Base-by-base conservation (phyloP, 2,329 filamentous ascomycete genomes). In the Calonectria multiphialidica region DNA sequence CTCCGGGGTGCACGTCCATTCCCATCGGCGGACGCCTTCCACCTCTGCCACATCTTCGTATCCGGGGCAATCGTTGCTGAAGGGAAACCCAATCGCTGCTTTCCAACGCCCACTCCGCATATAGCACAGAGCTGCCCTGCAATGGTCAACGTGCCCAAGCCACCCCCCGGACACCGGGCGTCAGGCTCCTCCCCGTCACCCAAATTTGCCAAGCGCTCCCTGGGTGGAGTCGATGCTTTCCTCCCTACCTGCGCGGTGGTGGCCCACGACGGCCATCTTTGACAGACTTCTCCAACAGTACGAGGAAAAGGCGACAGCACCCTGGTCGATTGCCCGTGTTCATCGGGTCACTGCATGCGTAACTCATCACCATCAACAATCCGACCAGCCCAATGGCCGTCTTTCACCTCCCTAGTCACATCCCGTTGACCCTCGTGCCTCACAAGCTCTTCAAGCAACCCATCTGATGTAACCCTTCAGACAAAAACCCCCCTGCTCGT, bases 191-290 rank as follows among this genome's bases (percentile, higher is more conserved):
- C 73, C 68, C 64, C 59, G 66, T 74, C 72, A 40, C 59, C 49
- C 71, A 72, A 68, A 67, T 70, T 68, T 70, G 61, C 73, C 53
- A 74, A 70, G 59, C 37, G 66, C 61, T 70, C 37, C 66, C 66
- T 55, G 59, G 40, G 70, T 72, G 70, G 70, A 57, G 66, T 62
- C 62, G 37, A 44, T 23, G 21, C 44, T 69, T 40, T n/a, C 25
- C 40, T 66, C 49, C 49, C 65, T 65, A 50, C 28, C 47, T 55
- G 64, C 53, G 45, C 25, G 45, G 47, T 55, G n/a, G n/a, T n/a
- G 33, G 25, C 30, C 63, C 35, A 55, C 53, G 63, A 66, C 47
- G 28, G 55, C 37, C 57, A 23, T 9, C 23, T 47, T 66, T n/a
- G 45, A 25, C 44, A n/a, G n/a, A 21, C 64, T 15, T 33, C 33